phyloP scores from a whole-genome alignment of 1,284 basidiomycete species.

The Ustilago shanxiensis region DNA sequence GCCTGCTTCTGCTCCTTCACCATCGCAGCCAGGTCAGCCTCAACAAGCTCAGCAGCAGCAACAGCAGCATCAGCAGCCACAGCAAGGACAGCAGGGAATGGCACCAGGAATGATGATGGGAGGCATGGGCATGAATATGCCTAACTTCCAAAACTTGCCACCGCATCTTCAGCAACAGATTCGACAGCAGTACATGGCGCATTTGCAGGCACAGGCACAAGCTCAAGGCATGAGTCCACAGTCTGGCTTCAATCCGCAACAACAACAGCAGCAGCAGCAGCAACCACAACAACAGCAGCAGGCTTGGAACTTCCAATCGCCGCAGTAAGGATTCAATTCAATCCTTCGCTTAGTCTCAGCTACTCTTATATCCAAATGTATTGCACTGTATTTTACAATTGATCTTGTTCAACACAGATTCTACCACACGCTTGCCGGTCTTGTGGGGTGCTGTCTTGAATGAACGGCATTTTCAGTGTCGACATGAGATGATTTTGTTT shows the following conservation, averaged over 20 bases:
- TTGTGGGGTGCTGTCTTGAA: neutral
- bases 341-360: neutral
- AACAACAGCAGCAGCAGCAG: constrained; percentile 23
- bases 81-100: constrained; percentile 19
- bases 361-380: constrained; percentile 3
- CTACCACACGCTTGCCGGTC: neutral
- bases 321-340: constrained; percentile 12
- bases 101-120: constrained; percentile 18
- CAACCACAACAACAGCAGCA: constrained; percentile 26
- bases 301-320: constrained; percentile 38
- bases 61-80: constrained; percentile 13
- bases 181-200: constrained; percentile 50
- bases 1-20: constrained; percentile 20
- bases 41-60: constrained; percentile 2
- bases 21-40: constrained; percentile 14
- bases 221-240: constrained; percentile 19
- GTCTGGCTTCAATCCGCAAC: constrained; percentile 17
- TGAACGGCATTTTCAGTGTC: neutral
- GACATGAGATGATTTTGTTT: neutral
- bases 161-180: constrained; percentile 54
- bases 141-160: constrained; percentile 47
- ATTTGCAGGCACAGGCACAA: constrained; percentile 43
- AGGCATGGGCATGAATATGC: constrained; percentile 21
- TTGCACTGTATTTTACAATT: neutral
- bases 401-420: neutral